Base-by-base conservation (phyloP, 2,329 filamentous ascomycete species). In the Xylaria sp. region DNA sequence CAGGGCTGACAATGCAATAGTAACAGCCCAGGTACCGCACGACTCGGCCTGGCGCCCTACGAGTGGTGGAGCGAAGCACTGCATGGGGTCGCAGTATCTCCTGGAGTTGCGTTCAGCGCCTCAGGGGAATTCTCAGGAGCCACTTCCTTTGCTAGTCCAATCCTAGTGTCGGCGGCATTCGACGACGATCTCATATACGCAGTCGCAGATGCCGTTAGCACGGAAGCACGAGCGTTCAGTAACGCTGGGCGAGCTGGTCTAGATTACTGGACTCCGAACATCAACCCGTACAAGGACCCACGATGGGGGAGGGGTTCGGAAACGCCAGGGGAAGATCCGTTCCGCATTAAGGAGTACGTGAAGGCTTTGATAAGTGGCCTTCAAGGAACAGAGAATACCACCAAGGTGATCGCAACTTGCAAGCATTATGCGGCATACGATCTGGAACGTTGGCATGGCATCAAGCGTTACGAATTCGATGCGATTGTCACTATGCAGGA, bases 1-100 rank as follows among this genome's bases (percentile, higher is more conserved):
- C 17, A 9, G 51, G 27, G 59, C 70, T 47, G 67, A 56, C 61
- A 25, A 46, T 33, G n/a, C 31, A 46, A 37, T 10, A 77, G 75
- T 58, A 71, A 73, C 54, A 73, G 71, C 4, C 71, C 80, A 0
- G 86, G 85, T 0, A 81, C 84, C 6, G 76, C 82, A 1, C 77
- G 85, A 27, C 77, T 89, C 0, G 85, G 85, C 4, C 74, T 89
- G 0, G 81, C 83, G 0, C 71, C 80, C 0, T 90, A 90, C 66
- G 77, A 84, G 66, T 87, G 85, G 78, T 88, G 85, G 84, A 83
- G 79, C 44, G 85, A 87, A 72, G 86, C 83, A 1, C 80, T 89
- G 0, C 87, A 90, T 68, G 88, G 88, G 1, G 77, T 90, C 0
- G 86, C 83, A 3, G 70, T 66, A 3, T 80, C 80, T 19, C 82